Evolutionary conservation across 176 grass and related monocot genomes (phyloP), one percentile per base, ranked within the genome.

Genomic region (Raddia guianensis): DNA sequence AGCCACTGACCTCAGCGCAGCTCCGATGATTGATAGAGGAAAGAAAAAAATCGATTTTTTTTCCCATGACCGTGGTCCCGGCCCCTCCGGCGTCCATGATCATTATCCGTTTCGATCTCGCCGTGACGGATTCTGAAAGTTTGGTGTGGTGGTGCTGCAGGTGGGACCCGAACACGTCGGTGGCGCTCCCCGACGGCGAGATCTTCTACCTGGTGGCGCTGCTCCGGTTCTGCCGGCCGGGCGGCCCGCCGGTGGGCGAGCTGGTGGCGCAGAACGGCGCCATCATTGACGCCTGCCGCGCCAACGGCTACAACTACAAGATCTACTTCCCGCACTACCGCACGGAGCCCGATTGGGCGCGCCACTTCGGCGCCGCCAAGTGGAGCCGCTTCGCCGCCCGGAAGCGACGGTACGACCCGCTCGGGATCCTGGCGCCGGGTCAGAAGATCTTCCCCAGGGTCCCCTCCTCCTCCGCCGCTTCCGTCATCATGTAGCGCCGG

Each of bases 161-260:
- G 97, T 99, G 97, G 97, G 97, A 99, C 65, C 59, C 55, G 2
- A 81, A 82, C 47, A 99, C 86, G 86, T 99, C 93, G 73, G 91
- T 96, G 63, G 89, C 89, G 42, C 63, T 99, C 15, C 93, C 93
- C 48, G 85, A 93, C 6, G 82, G 86, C 68, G 87, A 91, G 68
- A 53, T 99, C 50, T 99, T 99, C 84, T 99, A 99, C 82, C 88
- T 99, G 53, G 97, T 99, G 68, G 97, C 97, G 64, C 87, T 99
- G 73, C 93, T 99, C 8, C 81, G 97, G 0, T 95, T 96, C 86
- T 87, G 87, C 89, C 80, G 68, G 15, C 72, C 86, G 0, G 86
- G 83, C 5, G 85, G 91, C 0, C 86, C 84, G 18, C 68, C 86
- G 46, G 87, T 83, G 43, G 87, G 76, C 21, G 91, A 88, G 76